Evolutionary conservation across 768 basidiomycete species (phyloP).

Genomic region (Rubroboletus satanas): DNA sequence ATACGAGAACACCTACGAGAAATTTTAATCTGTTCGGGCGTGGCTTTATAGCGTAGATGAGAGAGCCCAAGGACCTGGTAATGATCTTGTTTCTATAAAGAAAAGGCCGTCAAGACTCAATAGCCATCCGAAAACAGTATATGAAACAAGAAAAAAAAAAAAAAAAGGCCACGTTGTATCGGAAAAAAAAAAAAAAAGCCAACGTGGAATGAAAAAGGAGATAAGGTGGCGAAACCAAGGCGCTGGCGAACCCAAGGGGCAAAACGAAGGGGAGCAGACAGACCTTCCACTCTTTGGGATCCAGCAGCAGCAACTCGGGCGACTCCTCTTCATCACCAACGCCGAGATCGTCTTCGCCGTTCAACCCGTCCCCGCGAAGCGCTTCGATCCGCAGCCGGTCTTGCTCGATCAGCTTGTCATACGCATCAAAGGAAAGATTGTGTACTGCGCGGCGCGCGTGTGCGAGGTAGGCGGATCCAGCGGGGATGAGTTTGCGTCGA

Average conservation of each 20-base stretch:
- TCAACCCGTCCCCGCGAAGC: constrained; percentile 44
- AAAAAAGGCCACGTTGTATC: not conserved
- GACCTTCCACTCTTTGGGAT: constrained; percentile 99
- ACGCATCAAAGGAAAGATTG: constrained; percentile 75
- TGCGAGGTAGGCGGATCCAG: constrained; percentile 83
- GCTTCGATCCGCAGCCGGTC: constrained; percentile 49
- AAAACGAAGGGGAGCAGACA: constrained; percentile 8
- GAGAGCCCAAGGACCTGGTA: constrained; percentile 96
- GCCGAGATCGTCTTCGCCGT: constrained; percentile 78
- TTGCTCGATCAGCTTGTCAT: constrained; percentile 65
- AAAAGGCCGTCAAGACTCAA: constrained; percentile 1
- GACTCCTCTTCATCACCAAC: constrained; percentile 89
- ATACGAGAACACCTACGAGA: constrained; percentile 65
- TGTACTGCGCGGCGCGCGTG: constrained; percentile 75
- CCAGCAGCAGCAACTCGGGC: constrained; percentile 62
- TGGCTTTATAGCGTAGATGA: constrained; percentile 82
- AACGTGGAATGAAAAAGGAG: no score
- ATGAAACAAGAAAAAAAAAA: not conserved
- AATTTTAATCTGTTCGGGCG: constrained; percentile 89
- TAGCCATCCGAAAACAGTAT: not conserved
- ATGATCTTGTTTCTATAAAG: constrained; percentile 88
- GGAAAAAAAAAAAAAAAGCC: not conserved
- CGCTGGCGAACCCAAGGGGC: no score
- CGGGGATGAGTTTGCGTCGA: constrained; percentile 64
- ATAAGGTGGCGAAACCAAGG: not conserved